Percentiles rank a stretch among this genome's conserved stretches.
Conservation (phyloP, 257 asterid species). For the Handroanthus guayacan region DNA sequence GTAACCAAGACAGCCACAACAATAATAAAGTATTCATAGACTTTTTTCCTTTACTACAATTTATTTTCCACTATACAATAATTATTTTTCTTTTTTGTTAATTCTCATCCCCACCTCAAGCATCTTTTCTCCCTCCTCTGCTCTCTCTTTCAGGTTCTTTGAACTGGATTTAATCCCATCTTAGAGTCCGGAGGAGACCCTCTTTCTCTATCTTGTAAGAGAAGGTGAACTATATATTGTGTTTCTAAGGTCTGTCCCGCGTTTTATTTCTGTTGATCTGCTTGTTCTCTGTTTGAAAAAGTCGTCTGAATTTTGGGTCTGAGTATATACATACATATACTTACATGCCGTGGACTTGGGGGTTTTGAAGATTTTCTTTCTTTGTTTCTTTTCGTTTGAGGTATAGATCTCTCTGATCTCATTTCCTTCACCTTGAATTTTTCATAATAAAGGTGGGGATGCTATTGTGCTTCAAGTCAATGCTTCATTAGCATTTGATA, state of each 20-base stretch:
- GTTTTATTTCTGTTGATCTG: constrained; percentile 41
- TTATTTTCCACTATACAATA: constrained; percentile 28
- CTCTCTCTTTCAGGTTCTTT: constrained; percentile 37
- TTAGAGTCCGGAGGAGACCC: constrained; percentile 26
- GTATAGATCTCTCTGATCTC: constrained; percentile 47
- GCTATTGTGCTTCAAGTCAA: constrained; percentile 38
- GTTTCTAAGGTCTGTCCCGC: constrained; percentile 11
- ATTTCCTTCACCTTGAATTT: constrained; percentile 26
- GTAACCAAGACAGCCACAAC: constrained; percentile 23
- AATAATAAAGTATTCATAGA: constrained; percentile 23
- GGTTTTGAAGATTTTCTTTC: constrained; percentile 25
- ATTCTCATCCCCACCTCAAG: neutral
- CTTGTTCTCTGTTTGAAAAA: constrained; percentile 20
- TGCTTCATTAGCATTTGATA: constrained; percentile 35
- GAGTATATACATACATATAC: constrained; percentile 17
- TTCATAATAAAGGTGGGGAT: constrained; percentile 25
- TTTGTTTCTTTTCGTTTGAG: constrained; percentile 3
- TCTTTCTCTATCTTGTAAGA: constrained; percentile 20
- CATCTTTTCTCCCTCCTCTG: constrained; percentile 21
- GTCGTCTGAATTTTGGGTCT: constrained; percentile 38
- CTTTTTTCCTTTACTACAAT: constrained; percentile 28
- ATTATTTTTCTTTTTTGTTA: constrained; percentile 5
- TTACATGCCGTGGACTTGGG: constrained; percentile 23
- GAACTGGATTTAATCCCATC: constrained; percentile 39
- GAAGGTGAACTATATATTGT: neutral